Evolutionary conservation across 2,329 filamentous ascomycete species (phyloP).

Genomic region (Microdochium trichocladiopsis): DNA sequence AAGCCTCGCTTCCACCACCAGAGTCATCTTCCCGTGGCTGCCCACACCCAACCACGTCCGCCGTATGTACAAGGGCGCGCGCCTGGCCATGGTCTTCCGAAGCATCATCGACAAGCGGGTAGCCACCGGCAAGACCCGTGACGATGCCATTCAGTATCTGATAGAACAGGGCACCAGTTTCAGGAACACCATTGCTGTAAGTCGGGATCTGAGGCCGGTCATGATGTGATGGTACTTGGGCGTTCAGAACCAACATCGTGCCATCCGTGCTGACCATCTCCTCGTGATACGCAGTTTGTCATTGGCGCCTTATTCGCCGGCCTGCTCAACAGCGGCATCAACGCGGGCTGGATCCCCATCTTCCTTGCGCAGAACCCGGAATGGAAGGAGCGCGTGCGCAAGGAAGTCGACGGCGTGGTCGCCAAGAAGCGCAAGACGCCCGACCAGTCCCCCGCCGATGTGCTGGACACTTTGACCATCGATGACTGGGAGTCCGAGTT

Average conservation of each 20-base stretch:
- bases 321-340: conserved; percentile 49
- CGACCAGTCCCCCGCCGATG: conserved; percentile 21
- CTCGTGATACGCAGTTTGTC: conserved; percentile 30
- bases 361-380: conserved; percentile 37
- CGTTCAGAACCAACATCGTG: too few relatives aligned
- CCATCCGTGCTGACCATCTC: neutral
- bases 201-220: conserved; percentile 5
- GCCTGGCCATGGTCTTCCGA: conserved; percentile 40
- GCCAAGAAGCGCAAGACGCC: conserved; percentile 28
- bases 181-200: conserved; percentile 31
- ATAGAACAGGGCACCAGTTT: conserved; percentile 42
- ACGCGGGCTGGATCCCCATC: conserved; percentile 43
- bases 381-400: conserved; percentile 36
- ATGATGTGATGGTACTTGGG: too few relatives aligned
- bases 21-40: conserved; percentile 46
- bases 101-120: conserved; percentile 37
- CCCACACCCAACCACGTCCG: conserved; percentile 34
- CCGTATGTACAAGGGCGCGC: conserved; percentile 34
- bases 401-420: conserved; percentile 38
- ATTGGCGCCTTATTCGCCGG: conserved; percentile 48
- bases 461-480: conserved; percentile 35
- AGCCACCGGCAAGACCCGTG: conserved; percentile 28
- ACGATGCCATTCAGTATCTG: conserved; percentile 45
- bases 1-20: conserved; percentile 27
- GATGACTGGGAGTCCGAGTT: conserved; percentile 51